These are phyloP conservation scores for Aspergillus sergii DNA, from an alignment of 2,329 filamentous ascomycete genomes.

Conservation along the genomic window DNA sequence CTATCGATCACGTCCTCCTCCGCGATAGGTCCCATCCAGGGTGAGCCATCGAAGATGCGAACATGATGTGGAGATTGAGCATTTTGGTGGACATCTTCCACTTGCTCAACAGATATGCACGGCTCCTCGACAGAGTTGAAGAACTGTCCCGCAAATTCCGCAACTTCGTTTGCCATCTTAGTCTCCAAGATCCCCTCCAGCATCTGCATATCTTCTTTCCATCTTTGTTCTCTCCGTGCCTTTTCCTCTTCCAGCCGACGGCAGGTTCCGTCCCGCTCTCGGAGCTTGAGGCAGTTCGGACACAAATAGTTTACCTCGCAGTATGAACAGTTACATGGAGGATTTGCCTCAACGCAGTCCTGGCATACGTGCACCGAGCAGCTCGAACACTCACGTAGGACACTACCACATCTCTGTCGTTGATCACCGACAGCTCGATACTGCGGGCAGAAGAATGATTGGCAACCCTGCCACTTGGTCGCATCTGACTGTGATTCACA, in stretches of 20 bases:
- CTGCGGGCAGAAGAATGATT: conserved; percentile 51
- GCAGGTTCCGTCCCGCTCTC: conserved; percentile 43
- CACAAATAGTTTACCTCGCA: conserved; percentile 48
- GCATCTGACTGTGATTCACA: conserved; percentile 40
- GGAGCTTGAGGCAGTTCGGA: conserved; percentile 46
- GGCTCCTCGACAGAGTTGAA: conserved; percentile 33
- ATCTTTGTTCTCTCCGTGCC: conserved; percentile 41
- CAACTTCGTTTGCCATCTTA: conserved; percentile 47
- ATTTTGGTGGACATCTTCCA: conserved; percentile 13
- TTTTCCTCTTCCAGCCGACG: conserved; percentile 43
- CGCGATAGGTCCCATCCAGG: neutral
- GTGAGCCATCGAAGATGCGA: conserved; percentile 4
- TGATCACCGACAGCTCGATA: conserved; percentile 48
- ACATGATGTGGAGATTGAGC: neutral
- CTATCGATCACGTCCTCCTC: conserved; percentile 9
- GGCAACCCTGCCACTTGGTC: conserved; percentile 50
- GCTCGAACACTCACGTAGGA: conserved; percentile 48
- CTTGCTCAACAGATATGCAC: conserved; percentile 6
- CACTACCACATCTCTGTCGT: conserved; percentile 47
- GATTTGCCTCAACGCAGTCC: conserved; percentile 43
- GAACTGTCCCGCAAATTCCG: conserved; percentile 45
- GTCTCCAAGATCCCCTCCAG: conserved; percentile 43
- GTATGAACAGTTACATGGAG: conserved; percentile 49
- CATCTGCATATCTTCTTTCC: conserved; percentile 44
- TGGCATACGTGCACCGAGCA: conserved; percentile 51